These are phyloP conservation scores for Pyricularia pennisetigena DNA, from an alignment of 2,329 filamentous ascomycete genomes.

Conservation along the genomic window DNA sequence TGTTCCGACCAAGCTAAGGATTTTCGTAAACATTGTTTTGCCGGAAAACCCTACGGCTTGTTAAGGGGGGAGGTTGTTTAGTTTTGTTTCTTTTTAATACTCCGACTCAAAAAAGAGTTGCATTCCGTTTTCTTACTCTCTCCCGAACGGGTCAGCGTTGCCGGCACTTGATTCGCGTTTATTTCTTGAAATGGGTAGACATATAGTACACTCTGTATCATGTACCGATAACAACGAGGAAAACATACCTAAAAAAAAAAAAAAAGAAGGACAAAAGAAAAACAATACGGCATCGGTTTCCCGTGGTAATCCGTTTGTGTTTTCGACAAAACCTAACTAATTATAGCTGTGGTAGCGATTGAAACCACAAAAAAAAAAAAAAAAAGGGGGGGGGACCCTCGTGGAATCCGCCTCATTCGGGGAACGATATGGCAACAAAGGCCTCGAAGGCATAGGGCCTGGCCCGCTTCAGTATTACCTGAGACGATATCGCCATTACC, in stretches of 20 bases:
- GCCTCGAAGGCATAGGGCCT: neutral
- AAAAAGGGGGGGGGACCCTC: too few species aligned
- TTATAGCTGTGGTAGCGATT: neutral
- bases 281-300: neutral
- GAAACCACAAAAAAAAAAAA: neutral
- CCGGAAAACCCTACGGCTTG: neutral
- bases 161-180: too few species aligned
- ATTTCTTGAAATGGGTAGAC: too few species aligned
- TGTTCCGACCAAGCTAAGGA: neutral
- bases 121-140: too few species aligned
- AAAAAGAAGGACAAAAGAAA: too few species aligned
- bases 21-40: neutral
- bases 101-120: too few species aligned
- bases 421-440: neutral
- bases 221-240: too few species aligned
- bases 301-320: neutral
- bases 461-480: neutral
- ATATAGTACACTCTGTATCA: too few species aligned
- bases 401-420: neutral
- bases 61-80: too few species aligned
- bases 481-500: neutral
- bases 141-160: too few species aligned
- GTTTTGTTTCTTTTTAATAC: neutral
- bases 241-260: too few species aligned
- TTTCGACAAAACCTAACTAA: neutral